Evolutionary conservation across 2,329 filamentous ascomycete genomes (phyloP), one percentile per base, ranked within the genome.

Genomic region (Penicillium decumbens): DNA sequence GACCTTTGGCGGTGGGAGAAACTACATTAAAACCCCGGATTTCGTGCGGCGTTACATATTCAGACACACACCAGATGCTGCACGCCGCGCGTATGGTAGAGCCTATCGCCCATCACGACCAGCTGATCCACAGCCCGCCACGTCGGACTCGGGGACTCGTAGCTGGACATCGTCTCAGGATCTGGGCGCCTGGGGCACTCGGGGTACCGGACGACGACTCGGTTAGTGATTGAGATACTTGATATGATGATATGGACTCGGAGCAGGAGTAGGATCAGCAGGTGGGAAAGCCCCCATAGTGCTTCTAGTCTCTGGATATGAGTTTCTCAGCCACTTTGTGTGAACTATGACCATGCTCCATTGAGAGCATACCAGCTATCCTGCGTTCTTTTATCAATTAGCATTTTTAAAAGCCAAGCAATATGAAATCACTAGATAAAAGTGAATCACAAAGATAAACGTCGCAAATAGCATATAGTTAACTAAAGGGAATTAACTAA

Each of bases 1-100:
- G 4, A 83, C 88, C 47, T 93, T 93, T 65, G 92, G 90, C 28
- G 88, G 88, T 48, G 93, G 93, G 0, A 77, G 76, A 44, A 95
- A 91, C 64, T 78, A 85, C 42, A 77, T 96, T 30, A 76, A 78
- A 12, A 93, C 90, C 0, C 93, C 93, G 2, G 67, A 69, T 5
- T 83, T 90, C 58, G 72, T 97, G 50, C 83, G 81, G 51, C 78
- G 79, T 47, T 79, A 87, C 58, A 86, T 92, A 50, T 74, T 76
- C 50, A 78, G 72, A 5, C 41, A 58, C 46, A 66, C 60, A 24
- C 74, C 73, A 20, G 73, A 73, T 44, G 67, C 72, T 18, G 67
- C 72, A 41, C 68, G 77, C 41, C 80, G 81, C 47, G 67, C 72
- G 0, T 87, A 82, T 60, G 88, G 88, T 3, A 85, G 83, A 1